Conservation (phyloP, 2,329 filamentous ascomycete species). For the Coniochaeta ligniaria region DNA sequence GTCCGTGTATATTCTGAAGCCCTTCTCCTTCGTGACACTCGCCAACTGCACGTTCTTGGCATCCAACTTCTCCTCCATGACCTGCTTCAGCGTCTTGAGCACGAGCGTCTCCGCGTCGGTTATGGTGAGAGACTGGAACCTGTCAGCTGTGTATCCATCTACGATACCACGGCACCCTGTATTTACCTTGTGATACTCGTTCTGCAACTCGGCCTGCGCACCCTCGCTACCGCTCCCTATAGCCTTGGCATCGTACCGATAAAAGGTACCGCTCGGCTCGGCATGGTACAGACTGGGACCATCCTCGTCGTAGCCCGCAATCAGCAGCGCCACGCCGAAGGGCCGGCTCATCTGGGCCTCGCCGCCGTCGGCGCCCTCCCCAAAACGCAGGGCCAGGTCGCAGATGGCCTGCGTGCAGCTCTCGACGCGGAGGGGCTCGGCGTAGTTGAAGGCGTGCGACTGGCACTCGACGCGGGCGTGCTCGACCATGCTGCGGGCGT, state of each 20-base stretch:
- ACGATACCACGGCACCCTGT: background rate
- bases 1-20: conserved; percentile 97
- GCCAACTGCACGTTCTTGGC: conserved; percentile 98
- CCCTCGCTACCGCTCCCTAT: conserved; percentile 97
- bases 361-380: conserved; percentile 93
- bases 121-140: conserved; percentile 70
- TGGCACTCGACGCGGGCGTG: conserved; percentile 97
- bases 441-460: conserved; percentile 97
- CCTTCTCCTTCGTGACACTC: conserved; percentile 94
- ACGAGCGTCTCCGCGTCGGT: conserved; percentile 90
- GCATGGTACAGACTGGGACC: conserved; percentile 96
- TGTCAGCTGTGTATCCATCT: background rate
- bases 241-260: conserved; percentile 97
- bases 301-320: conserved; percentile 95
- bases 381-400: conserved; percentile 90
- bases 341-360: conserved; percentile 98
- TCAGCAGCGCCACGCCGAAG: conserved; percentile 92
- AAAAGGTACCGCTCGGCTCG: conserved; percentile 96
- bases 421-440: conserved; percentile 89
- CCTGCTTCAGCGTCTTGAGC: conserved; percentile 96
- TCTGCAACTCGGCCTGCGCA: conserved; percentile 94
- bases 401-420: conserved; percentile 99
- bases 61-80: conserved; percentile 99
- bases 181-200: conserved; percentile 85
- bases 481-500: conserved; percentile 96